Conservation (phyloP, 2,329 filamentous ascomycete species). For the Colletotrichum sp. region DNA sequence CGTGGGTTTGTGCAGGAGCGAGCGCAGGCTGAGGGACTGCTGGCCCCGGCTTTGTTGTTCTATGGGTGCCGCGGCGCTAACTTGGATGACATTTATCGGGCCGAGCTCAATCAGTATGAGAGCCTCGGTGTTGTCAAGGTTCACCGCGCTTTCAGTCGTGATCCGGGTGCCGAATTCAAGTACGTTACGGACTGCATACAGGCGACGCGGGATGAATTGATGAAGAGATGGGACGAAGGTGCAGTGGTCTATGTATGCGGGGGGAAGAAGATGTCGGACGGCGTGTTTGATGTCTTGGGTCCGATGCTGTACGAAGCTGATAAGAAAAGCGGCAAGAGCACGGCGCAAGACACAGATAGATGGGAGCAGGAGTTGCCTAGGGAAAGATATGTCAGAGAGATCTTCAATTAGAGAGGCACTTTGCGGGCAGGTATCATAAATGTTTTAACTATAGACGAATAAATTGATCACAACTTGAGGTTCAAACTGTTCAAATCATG, state of each 20-base stretch:
- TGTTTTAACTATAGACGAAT: background rate
- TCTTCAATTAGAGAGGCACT: background rate
- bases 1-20: background rate
- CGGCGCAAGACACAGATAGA: background rate
- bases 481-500: background rate
- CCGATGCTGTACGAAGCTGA: background rate
- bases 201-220: background rate
- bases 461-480: background rate
- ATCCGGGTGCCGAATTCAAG: background rate
- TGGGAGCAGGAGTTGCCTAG: background rate
- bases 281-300: background rate
- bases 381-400: background rate
- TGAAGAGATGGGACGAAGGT: background rate
- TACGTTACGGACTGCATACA: background rate
- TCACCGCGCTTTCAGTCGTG: background rate
- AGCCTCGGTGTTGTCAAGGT: background rate
- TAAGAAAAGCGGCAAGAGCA: background rate
- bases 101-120: background rate
- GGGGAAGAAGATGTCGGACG: background rate
- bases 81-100: background rate
- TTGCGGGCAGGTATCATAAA: fast-evolving
- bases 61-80: background rate
- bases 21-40: conserved; percentile 18
- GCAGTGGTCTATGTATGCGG: background rate
- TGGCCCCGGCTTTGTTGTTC: background rate